These are phyloP conservation scores for Brassica carinata DNA, from an alignment of 345 rosid species.

Conservation along the genomic window DNA sequence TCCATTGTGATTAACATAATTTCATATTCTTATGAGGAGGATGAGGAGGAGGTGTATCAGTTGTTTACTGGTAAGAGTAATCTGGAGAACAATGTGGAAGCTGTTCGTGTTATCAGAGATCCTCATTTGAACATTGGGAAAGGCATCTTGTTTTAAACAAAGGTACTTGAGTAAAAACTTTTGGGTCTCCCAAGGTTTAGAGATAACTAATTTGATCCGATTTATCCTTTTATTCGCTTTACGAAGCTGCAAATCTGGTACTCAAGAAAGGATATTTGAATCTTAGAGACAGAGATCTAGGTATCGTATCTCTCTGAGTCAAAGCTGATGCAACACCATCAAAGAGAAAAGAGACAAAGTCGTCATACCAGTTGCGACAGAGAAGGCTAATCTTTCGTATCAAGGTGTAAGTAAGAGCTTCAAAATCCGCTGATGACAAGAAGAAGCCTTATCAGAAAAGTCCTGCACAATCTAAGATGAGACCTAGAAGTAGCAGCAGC, in stretches of 20 bases:
- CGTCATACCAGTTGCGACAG: conserved; percentile 47
- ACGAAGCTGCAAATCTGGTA: conserved; percentile 68
- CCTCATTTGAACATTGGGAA: conserved; percentile 78
- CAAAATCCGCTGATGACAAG: conserved; percentile 60
- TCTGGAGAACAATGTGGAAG: conserved; percentile 71
- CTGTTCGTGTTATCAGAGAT: conserved; percentile 87
- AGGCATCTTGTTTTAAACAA: conserved; percentile 41
- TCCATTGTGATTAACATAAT: no score
- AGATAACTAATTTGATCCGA: no score
- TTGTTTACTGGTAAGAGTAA: conserved; percentile 56
- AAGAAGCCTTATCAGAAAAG: conserved; percentile 47
- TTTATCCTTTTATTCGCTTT: no score
- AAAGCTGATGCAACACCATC: conserved; percentile 57
- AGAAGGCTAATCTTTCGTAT: conserved; percentile 52
- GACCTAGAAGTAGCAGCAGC: conserved; percentile 41
- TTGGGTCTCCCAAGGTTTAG: no score
- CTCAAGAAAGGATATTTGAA: conserved; percentile 63
- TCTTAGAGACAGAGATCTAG: conserved; percentile 65
- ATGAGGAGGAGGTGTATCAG: no score
- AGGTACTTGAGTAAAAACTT: no score
- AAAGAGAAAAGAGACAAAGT: conserved; percentile 49
- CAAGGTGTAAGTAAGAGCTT: conserved; percentile 83
- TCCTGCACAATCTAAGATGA: conserved; percentile 39
- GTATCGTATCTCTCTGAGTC: no score
- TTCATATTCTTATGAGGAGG: no score